phyloP scores from a whole-genome alignment of 495 filamentous ascomycete species.

The Penicillium cinerascens region DNA sequence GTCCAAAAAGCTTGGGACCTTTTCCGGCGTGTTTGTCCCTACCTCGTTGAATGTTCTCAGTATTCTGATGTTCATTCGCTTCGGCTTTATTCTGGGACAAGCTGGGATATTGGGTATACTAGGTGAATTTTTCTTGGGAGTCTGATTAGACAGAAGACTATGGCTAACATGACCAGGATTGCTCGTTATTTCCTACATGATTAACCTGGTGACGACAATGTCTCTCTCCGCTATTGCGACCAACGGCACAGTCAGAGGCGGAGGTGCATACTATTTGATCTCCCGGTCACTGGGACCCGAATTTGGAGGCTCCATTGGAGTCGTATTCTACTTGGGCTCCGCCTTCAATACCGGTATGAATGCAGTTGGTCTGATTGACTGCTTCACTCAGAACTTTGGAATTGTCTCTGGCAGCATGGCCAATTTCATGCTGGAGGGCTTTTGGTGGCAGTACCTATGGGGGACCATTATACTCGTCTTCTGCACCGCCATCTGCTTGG shows the following conservation, averaged over 20 bases:
- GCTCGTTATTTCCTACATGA: slow-evolving; percentile 66
- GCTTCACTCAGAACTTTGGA: slow-evolving; percentile 74
- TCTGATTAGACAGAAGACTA: not conserved
- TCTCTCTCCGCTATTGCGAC: slow-evolving; percentile 86
- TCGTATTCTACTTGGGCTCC: slow-evolving; percentile 85
- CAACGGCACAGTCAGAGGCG: slow-evolving; percentile 84
- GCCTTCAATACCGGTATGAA: slow-evolving; percentile 88
- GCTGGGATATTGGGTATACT: slow-evolving; percentile 76
- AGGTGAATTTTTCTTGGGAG: slow-evolving; percentile 43
- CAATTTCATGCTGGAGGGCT: slow-evolving; percentile 63
- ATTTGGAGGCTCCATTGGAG: slow-evolving; percentile 85
- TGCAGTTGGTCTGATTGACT: slow-evolving; percentile 81
- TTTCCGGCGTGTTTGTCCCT: slow-evolving; percentile 81
- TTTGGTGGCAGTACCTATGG: slow-evolving; percentile 79
- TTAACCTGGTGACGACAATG: slow-evolving; percentile 80
- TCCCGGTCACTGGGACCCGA: slow-evolving; percentile 83
- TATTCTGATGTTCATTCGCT: slow-evolving; percentile 88
- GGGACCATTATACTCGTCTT: slow-evolving; percentile 66
- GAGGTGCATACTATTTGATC: slow-evolving; percentile 86
- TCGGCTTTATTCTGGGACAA: slow-evolving; percentile 76
- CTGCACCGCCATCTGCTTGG: slow-evolving; percentile 75
- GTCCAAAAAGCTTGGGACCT: slow-evolving; percentile 63
- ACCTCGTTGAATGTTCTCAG: slow-evolving; percentile 86
- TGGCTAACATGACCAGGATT: slow-evolving; percentile 44
- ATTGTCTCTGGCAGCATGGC: slow-evolving; percentile 52